A percentile compares a stretch with the other conserved stretches of the same genome.
These are phyloP conservation scores for Lipomyces chichibuensis DNA, from an alignment of 805 yeast genomes.

Conservation along the genomic window DNA sequence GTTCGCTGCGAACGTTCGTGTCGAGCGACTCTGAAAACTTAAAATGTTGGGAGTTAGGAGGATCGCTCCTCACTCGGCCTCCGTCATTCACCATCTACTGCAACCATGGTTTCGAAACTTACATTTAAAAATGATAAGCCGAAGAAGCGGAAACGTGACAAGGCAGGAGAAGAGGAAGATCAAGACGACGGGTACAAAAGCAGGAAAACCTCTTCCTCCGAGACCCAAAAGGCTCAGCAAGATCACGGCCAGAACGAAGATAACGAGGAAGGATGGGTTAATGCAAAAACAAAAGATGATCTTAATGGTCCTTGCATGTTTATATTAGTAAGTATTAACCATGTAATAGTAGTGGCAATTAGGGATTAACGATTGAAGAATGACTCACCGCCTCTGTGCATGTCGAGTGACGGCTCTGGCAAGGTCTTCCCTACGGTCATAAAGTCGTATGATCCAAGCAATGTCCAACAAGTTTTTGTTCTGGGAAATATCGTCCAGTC, in stretches of 20 bases:
- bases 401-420: conserved; percentile 39
- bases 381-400: conserved; percentile 24
- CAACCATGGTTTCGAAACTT: conserved; percentile 46
- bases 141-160: conserved; percentile 27
- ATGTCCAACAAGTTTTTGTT: conserved; percentile 45
- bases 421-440: conserved; percentile 35
- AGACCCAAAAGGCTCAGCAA: conserved; percentile 6
- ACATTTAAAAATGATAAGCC: conserved; percentile 47
- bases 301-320: conserved; percentile 46
- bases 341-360: not conserved
- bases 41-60: not conserved
- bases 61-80: too few species aligned
- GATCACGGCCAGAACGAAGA: conserved; percentile 21
- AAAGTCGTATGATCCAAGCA: conserved; percentile 41
- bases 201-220: conserved; percentile 14
- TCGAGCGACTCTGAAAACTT: not conserved
- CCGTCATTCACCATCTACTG: not conserved
- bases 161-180: conserved; percentile 26
- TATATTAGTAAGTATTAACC: conserved; percentile 24
- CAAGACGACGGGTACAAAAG: conserved; percentile 5
- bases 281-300: conserved; percentile 41
- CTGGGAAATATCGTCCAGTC: conserved; percentile 33
- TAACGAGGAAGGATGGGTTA: conserved; percentile 38
- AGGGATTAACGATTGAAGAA: not conserved
- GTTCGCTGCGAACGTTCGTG: not conserved